Conservation (phyloP, 495 filamentous ascomycete species). For the Trichoderma gamsii region DNA sequence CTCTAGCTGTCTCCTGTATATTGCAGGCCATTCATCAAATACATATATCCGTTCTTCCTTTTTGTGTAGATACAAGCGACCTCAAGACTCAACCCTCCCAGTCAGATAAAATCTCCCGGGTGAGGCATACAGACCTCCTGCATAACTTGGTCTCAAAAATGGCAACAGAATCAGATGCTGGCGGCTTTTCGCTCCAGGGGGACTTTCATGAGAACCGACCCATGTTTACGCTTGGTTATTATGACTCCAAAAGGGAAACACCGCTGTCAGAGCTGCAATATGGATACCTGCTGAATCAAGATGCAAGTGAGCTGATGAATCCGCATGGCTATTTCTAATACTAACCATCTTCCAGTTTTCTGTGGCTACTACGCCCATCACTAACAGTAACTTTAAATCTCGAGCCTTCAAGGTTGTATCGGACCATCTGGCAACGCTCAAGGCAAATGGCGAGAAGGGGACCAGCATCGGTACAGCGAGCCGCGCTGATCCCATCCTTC, state of each 20-base stretch:
- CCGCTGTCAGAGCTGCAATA: slow-evolving; percentile 60
- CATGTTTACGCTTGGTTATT: slow-evolving; percentile 74
- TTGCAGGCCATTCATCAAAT: not conserved
- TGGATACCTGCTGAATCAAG: slow-evolving; percentile 57
- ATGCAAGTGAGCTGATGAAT: slow-evolving; percentile 38
- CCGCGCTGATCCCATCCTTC: slow-evolving; percentile 49
- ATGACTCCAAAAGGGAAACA: slow-evolving; percentile 61
- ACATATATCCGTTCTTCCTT: not conserved
- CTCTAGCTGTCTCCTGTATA: not conserved
- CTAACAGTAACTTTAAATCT: slow-evolving; percentile 73
- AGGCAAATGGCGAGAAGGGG: slow-evolving; percentile 22
- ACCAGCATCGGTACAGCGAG: slow-evolving; percentile 26
- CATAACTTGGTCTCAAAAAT: not conserved
- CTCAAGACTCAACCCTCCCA: not conserved
- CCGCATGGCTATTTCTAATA: not conserved
- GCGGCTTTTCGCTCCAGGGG: not conserved
- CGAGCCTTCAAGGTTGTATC: slow-evolving; percentile 61
- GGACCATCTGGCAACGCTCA: slow-evolving; percentile 42
- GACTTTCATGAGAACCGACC: slow-evolving; percentile 34
- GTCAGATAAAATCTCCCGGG: not conserved
- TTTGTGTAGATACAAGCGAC: not conserved
- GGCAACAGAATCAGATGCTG: not conserved
- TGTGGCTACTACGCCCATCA: slow-evolving; percentile 85
- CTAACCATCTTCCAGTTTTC: slow-evolving; percentile 59
- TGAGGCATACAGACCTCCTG: not conserved